Percentiles rank a stretch among this genome's conserved stretches.
phyloP scores from a whole-genome alignment of 305 asterid genomes.

The Fraxinus ornus region DNA sequence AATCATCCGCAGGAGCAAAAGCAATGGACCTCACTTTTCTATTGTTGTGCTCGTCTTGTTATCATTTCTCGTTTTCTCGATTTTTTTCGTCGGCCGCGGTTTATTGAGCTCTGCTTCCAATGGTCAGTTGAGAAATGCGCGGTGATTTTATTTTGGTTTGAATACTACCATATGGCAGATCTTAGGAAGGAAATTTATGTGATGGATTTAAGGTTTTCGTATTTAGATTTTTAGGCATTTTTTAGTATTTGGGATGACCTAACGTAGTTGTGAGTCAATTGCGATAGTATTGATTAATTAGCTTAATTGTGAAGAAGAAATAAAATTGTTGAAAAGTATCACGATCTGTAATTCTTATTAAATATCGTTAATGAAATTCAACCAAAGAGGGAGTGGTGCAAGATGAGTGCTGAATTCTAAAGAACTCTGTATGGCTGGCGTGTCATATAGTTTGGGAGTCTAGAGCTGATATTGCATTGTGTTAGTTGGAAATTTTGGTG shows the following conservation, averaged over 20 bases:
- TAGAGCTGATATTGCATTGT: not conserved
- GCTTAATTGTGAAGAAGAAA: not conserved
- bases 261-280: not conserved
- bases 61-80: conserved; percentile 51
- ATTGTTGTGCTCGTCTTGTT: conserved; percentile 41
- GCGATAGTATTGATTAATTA: not conserved
- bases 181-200: not conserved
- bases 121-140: conserved; percentile 42
- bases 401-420: not conserved
- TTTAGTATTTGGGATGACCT: not conserved
- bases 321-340: not conserved
- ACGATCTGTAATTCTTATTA: not conserved
- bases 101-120: conserved; percentile 35
- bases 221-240: not conserved
- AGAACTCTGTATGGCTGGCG: not conserved
- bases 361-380: not conserved
- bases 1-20: conserved; percentile 36
- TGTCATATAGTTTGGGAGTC: not conserved
- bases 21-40: conserved; percentile 56
- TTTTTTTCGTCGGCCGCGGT: conserved; percentile 55
- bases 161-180: not conserved
- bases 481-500: not conserved
- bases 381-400: not conserved
- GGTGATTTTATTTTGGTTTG: not conserved
- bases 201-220: not conserved